These are phyloP conservation scores for Salix arbutifolia DNA, from an alignment of 345 rosid species.

Conservation along the genomic window DNA sequence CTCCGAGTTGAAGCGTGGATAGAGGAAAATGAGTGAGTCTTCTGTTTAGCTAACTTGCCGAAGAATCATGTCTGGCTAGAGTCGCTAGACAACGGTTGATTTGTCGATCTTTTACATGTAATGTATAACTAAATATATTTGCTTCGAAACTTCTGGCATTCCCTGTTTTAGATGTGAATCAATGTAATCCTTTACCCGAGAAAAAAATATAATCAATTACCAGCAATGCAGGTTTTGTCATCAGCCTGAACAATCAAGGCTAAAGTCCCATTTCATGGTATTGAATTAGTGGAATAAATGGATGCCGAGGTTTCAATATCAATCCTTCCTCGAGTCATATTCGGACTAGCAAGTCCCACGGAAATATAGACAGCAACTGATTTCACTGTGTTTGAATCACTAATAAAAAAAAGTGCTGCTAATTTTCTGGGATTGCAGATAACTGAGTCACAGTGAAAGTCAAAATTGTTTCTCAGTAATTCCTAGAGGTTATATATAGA, in stretches of 20 bases:
- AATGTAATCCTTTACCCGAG: not conserved
- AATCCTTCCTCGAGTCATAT: no score
- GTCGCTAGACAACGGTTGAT: not conserved
- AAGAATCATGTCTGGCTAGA: not conserved
- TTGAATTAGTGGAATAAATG: not conserved
- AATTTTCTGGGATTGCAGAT: not conserved
- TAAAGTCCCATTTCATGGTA: not conserved
- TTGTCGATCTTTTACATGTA: not conserved
- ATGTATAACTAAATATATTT: not conserved
- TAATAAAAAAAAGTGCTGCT: not conserved
- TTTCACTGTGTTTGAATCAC: not conserved
- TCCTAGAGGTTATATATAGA: not conserved
- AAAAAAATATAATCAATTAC: not conserved
- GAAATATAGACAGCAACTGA: not conserved
- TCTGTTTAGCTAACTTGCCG: not conserved
- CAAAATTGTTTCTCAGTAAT: not conserved
- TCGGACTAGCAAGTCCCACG: not conserved
- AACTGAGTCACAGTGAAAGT: not conserved
- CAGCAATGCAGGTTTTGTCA: not conserved
- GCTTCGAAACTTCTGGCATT: not conserved
- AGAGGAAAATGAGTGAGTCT: constrained; percentile 48
- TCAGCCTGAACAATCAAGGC: not conserved
- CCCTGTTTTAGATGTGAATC: not conserved
- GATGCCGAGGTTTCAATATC: not conserved
- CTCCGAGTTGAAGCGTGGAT: constrained; percentile 48